Evolutionary conservation across 225 moss, liverwort and hornwort species (phyloP).

Genomic region (Asterella californica): DNA sequence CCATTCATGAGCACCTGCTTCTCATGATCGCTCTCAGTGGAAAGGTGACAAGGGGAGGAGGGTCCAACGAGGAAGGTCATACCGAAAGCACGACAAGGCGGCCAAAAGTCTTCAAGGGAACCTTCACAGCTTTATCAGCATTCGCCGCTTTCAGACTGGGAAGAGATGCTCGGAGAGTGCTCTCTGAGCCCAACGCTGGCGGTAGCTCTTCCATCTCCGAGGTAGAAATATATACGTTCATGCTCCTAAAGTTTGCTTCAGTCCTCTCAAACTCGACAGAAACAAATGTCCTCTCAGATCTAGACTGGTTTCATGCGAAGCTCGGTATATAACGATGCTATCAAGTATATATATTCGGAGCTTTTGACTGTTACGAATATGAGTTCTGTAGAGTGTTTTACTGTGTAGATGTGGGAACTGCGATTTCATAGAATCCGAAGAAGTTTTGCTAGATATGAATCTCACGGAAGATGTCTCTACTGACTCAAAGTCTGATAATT

Average conservation of each 20-base stretch:
- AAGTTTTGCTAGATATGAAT: not conserved
- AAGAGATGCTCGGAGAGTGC: conserved; percentile 55
- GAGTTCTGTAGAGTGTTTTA: not conserved
- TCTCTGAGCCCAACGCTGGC: conserved; percentile 62
- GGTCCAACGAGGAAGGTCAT: not conserved
- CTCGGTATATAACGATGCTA: too few relatives aligned
- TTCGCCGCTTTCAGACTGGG: conserved; percentile 47
- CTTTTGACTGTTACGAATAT: not conserved
- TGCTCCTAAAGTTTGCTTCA: too few relatives aligned
- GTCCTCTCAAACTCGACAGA: too few relatives aligned
- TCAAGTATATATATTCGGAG: too few relatives aligned
- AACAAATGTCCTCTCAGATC: too few relatives aligned
- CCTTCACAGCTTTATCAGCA: conserved; percentile 58
- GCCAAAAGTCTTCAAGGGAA: conserved; percentile 46
- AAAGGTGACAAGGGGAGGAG: conserved; percentile 2
- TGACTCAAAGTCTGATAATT: not conserved
- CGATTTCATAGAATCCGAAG: not conserved
- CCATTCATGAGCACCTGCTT: conserved; percentile 58
- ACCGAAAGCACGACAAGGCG: not conserved
- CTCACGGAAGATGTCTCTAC: too few relatives aligned
- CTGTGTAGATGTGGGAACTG: too few relatives aligned
- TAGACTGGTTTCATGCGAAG: too few relatives aligned
- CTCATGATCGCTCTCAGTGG: conserved; percentile 54
- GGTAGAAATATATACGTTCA: conserved; percentile 29
- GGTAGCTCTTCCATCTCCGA: conserved; percentile 74